Percentiles rank a stretch among this genome's conserved stretches.
phyloP scores from a whole-genome alignment of 345 rosid genomes.

The Bruguiera gymnorhiza region DNA sequence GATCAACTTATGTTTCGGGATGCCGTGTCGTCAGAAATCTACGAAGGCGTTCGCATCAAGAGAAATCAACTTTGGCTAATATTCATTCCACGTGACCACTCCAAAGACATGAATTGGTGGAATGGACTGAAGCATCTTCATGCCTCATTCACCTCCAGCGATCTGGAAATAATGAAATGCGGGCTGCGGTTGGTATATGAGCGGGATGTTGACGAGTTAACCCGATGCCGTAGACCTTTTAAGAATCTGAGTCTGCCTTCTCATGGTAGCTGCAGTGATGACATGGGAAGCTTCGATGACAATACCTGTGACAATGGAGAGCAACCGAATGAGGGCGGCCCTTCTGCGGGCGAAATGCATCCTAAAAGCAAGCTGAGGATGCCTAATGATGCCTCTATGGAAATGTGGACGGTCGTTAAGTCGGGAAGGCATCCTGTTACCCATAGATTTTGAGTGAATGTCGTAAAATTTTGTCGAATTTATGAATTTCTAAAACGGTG shows the following conservation, averaged over 20 bases:
- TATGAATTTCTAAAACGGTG: too few relatives aligned
- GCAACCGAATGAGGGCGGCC: neutral
- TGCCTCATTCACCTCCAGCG: neutral
- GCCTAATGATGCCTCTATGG: neutral
- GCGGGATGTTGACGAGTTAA: neutral
- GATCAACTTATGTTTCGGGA: neutral
- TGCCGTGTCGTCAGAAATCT: rapidly evolving
- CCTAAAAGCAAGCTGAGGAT: neutral
- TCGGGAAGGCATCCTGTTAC: neutral
- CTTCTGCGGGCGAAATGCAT: neutral
- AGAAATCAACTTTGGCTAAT: neutral
- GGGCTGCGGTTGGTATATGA: neutral
- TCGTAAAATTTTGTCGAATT: neutral
- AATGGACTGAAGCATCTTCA: neutral
- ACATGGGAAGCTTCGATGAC: neutral
- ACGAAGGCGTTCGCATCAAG: neutral
- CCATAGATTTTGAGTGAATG: too few relatives aligned
- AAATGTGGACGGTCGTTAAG: neutral
- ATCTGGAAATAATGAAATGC: neutral
- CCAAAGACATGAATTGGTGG: neutral
- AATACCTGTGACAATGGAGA: neutral
- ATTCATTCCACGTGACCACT: neutral
- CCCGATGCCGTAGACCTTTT: neutral
- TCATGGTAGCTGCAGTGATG: neutral
- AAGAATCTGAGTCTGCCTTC: neutral